Conservation (phyloP, 192 early-diverging fungal species). For the Coemansia sp. region DNA sequence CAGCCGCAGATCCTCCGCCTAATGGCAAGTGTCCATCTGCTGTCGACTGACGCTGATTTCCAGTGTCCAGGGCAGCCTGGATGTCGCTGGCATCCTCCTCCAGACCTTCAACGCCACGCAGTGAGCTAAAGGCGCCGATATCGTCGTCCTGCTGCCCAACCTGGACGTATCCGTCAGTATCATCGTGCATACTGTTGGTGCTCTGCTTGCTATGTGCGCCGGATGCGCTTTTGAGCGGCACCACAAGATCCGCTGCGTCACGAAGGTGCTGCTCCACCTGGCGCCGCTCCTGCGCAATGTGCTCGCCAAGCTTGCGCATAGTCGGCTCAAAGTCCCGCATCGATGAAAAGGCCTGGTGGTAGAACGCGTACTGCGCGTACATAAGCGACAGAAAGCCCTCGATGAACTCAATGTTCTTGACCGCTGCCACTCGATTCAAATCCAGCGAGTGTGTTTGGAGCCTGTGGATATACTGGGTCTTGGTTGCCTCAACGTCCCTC, state of each 20-base stretch:
- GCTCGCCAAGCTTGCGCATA: slow-evolving; percentile 67
- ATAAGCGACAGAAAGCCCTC: slow-evolving; percentile 62
- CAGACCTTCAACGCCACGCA: slow-evolving; percentile 20
- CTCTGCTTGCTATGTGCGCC: neutral
- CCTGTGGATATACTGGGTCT: slow-evolving; percentile 61
- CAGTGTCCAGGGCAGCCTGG: neutral
- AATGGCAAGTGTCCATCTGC: neutral
- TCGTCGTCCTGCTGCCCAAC: slow-evolving; percentile 49
- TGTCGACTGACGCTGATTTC: neutral
- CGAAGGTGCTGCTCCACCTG: slow-evolving; percentile 15
- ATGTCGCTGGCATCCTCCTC: slow-evolving; percentile 13
- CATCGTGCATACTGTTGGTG: slow-evolving; percentile 9
- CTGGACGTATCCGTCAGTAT: slow-evolving; percentile 32
- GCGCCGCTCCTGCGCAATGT: slow-evolving; percentile 21
- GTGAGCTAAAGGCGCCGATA: slow-evolving; percentile 5
- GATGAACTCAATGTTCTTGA: slow-evolving; percentile 71
- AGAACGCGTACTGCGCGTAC: slow-evolving; percentile 80
- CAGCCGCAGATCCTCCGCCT: neutral
- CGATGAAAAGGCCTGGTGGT: slow-evolving; percentile 80
- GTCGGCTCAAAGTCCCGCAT: slow-evolving; percentile 78
- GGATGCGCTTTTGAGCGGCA: slow-evolving; percentile 6
- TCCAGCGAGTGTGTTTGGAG: slow-evolving; percentile 66
- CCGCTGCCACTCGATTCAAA: slow-evolving; percentile 71
- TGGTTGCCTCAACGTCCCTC: slow-evolving; percentile 61
- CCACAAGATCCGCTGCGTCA: slow-evolving; percentile 19